phyloP scores from a whole-genome alignment of 2,329 filamentous ascomycete species.

The Fonsecaea erecta region DNA sequence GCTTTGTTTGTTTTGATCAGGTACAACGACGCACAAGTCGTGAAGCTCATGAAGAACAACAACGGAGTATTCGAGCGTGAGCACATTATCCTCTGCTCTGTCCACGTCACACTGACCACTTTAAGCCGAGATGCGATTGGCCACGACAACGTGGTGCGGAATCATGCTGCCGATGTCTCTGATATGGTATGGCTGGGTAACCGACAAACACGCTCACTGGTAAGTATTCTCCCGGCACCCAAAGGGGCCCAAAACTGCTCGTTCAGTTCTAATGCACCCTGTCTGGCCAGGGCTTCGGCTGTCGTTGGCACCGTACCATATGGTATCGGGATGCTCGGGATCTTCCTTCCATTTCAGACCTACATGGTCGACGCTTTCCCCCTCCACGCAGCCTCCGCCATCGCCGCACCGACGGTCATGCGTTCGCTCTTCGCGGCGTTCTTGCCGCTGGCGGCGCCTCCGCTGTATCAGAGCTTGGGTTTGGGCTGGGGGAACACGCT shows the following conservation, averaged over 20 bases:
- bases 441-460: slow-evolving; percentile 64
- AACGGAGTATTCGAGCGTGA: neutral
- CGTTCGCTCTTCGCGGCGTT: slow-evolving; percentile 61
- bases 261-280: neutral
- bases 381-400: slow-evolving; percentile 53
- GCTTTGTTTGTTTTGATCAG: neutral
- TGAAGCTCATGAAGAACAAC: neutral
- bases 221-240: neutral
- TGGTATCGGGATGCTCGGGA: slow-evolving; percentile 38
- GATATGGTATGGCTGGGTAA: slow-evolving; percentile 11
- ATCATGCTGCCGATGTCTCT: slow-evolving; percentile 3
- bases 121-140: slow-evolving; percentile 1
- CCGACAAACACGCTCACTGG: neutral
- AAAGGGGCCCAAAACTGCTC: neutral
- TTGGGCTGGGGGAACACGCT: slow-evolving; percentile 59
- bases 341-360: slow-evolving; percentile 42
- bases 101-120: neutral
- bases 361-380: slow-evolving; percentile 65
- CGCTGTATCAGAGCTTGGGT: slow-evolving; percentile 53
- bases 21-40: slow-evolving; percentile 1
- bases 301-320: slow-evolving; percentile 44
- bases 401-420: slow-evolving; percentile 60
- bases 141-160: neutral
- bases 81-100: neutral
- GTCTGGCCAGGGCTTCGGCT: slow-evolving; percentile 47